Evolutionary conservation across 257 asterid genomes (phyloP).

Genomic region (Thymus mandschuricus): DNA sequence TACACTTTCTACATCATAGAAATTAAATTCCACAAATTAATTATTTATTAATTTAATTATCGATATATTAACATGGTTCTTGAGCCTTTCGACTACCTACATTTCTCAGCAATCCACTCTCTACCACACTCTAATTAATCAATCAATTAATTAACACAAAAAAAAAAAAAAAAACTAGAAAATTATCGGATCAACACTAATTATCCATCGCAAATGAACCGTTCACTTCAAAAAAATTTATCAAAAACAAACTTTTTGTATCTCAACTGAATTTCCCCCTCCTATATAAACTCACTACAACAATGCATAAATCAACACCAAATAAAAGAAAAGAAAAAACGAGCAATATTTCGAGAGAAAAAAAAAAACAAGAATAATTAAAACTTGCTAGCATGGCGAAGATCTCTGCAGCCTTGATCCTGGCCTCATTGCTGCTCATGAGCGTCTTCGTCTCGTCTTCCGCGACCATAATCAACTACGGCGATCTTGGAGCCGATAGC

Average conservation of each 20-base stretch:
- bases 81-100: too few species aligned
- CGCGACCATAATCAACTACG: background rate
- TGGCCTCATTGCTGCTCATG: background rate
- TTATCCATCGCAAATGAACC: background rate
- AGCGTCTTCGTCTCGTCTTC: background rate
- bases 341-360: background rate
- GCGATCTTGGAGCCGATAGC: background rate
- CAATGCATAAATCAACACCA: background rate
- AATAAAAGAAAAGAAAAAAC: background rate
- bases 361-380: background rate
- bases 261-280: background rate
- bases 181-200: too few species aligned
- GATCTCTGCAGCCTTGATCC: background rate
- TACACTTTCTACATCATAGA: too few species aligned
- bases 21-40: too few species aligned
- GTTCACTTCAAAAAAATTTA: background rate
- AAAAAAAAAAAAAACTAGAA: too few species aligned
- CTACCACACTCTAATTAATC: too few species aligned
- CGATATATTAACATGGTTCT: too few species aligned
- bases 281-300: background rate
- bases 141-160: too few species aligned
- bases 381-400: background rate
- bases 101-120: too few species aligned
- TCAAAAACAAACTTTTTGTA: background rate
- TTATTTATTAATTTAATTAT: too few species aligned